phyloP scores from a whole-genome alignment of 306 rosid genomes.

The Hippophae tibetana region DNA sequence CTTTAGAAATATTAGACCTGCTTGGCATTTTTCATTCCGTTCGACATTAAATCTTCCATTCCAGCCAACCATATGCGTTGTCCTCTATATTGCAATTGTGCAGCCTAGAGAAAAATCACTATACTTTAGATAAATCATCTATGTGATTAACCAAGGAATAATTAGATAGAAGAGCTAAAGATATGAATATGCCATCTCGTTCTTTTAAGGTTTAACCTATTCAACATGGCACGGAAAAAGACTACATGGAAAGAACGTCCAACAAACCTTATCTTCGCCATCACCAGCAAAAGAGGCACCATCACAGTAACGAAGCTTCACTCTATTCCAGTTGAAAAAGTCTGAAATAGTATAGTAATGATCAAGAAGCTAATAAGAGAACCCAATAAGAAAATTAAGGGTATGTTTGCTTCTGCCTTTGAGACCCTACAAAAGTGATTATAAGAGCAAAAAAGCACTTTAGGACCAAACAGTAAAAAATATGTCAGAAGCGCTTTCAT shows the following conservation, averaged over 20 bases:
- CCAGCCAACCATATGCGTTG: slow-evolving; percentile 86
- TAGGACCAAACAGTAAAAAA: too few species aligned
- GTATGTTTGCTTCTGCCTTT: background rate
- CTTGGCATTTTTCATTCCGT: slow-evolving; percentile 74
- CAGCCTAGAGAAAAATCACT: slow-evolving; percentile 26
- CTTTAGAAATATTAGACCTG: slow-evolving; percentile 38
- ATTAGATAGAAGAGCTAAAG: too few species aligned
- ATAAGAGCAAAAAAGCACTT: too few species aligned
- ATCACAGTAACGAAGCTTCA: slow-evolving; percentile 94
- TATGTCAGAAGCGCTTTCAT: too few species aligned
- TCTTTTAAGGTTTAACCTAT: too few species aligned
- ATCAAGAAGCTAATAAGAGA: slow-evolving; percentile 8
- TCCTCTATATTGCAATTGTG: slow-evolving; percentile 76
- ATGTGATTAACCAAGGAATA: background rate
- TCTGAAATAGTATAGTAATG: slow-evolving; percentile 35
- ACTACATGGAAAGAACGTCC: slow-evolving; percentile 2
- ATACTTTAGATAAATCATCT: background rate
- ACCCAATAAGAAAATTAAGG: slow-evolving; percentile 1
- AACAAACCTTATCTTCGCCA: slow-evolving; percentile 52
- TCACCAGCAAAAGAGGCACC: slow-evolving; percentile 95
- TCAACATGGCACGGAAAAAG: background rate
- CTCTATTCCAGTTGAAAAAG: slow-evolving; percentile 92
- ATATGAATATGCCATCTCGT: too few species aligned
- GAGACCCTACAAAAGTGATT: too few species aligned
- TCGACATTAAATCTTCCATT: slow-evolving; percentile 73